A percentile compares a stretch with the other conserved stretches of the same genome.
Evolutionary conservation across 208 protist species (phyloP).

Genomic region (Acanthamoeba triangularis): DNA sequence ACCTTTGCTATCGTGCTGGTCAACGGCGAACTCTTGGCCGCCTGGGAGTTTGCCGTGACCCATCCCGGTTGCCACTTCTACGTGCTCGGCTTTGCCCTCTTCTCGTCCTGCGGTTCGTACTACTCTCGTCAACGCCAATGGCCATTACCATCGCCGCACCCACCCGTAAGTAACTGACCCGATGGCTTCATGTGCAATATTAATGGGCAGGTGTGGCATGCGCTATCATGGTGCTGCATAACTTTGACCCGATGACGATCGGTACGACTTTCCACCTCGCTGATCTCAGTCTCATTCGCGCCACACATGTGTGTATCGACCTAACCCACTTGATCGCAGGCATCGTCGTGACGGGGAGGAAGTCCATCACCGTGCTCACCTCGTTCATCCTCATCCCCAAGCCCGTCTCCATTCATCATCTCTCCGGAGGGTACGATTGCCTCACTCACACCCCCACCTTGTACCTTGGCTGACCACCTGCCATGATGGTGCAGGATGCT

Average conservation of each 20-base stretch:
- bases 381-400: constrained; percentile 35
- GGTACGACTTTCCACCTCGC: background rate
- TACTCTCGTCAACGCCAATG: too few relatives aligned
- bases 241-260: constrained; percentile 12
- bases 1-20: background rate
- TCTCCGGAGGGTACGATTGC: background rate
- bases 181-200: too few relatives aligned
- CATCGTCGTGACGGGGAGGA: constrained; percentile 15
- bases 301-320: background rate
- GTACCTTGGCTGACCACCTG: background rate
- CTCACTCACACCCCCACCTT: background rate
- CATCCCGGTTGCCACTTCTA: background rate
- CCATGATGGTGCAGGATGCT: background rate
- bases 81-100: background rate
- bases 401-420: background rate
- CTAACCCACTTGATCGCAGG: background rate
- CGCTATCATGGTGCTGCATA: constrained; percentile 1
- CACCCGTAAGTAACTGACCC: too few relatives aligned
- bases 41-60: background rate
- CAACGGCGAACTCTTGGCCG: background rate
- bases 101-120: background rate
- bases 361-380: constrained; percentile 1
- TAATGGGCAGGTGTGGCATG: background rate
- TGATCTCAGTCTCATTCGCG: too few relatives aligned
- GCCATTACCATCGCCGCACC: background rate